Conservation (phyloP, 495 filamentous ascomycete species). For the Neurospora intermedia region DNA sequence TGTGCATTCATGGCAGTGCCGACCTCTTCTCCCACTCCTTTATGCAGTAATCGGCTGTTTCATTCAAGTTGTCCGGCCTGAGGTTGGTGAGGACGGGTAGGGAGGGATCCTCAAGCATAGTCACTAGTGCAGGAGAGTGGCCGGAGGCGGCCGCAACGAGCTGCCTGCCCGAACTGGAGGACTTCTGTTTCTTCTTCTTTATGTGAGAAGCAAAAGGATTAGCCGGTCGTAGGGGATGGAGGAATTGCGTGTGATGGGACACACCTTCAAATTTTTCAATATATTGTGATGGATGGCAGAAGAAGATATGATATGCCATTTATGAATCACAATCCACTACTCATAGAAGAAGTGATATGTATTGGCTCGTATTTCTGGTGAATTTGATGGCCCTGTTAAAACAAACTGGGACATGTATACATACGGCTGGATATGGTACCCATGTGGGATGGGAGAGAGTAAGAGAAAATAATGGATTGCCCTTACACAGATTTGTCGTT, state of each 20-base stretch:
- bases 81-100: conserved; percentile 54
- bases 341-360: conserved; percentile 2
- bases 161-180: background rate
- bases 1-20: conserved; percentile 3
- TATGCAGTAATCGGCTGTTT: conserved; percentile 62
- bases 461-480: background rate
- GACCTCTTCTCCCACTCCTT: conserved; percentile 63
- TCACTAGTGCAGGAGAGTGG: background rate
- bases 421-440: background rate
- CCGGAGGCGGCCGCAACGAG: background rate
- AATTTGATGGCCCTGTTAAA: background rate
- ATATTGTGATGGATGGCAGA: background rate
- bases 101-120: conserved; percentile 47
- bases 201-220: background rate
- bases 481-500: conserved; percentile 33
- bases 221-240: background rate
- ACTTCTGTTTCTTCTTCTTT: background rate
- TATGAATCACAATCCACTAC: background rate
- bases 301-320: background rate
- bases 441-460: background rate
- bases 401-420: background rate
- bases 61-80: conserved; percentile 55
- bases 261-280: background rate
- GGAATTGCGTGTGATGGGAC: background rate
- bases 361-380: background rate